Percentiles rank a stretch among this genome's conserved stretches.
phyloP scores from a whole-genome alignment of 73 alveolate species.

The Durusdinium trenchii region DNA sequence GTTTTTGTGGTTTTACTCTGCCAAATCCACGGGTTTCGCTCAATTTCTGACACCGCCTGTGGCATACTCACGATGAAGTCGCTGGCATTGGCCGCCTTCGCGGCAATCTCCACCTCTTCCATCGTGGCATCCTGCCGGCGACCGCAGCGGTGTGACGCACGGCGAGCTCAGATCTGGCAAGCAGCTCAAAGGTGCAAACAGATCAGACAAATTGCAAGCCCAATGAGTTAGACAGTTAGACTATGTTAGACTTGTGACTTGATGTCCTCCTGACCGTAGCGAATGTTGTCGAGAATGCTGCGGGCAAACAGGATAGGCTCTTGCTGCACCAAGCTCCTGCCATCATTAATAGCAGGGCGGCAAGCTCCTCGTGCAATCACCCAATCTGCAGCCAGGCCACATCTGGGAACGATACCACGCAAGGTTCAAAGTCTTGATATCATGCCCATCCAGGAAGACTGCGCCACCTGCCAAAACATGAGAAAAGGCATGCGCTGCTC shows the following conservation, averaged over 20 bases:
- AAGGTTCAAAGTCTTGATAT: slow-evolving; percentile 39
- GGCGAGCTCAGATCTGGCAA: not conserved
- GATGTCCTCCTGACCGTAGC: slow-evolving; percentile 93
- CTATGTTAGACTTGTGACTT: not conserved
- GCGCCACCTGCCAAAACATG: slow-evolving; percentile 15
- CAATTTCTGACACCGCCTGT: slow-evolving; percentile 14
- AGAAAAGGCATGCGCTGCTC: not conserved
- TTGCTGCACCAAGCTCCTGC: slow-evolving; percentile 97
- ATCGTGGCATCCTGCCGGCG: slow-evolving; percentile 74
- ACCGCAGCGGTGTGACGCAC: not conserved
- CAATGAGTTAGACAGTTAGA: not conserved
- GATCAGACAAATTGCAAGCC: not conserved
- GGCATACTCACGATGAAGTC: slow-evolving; percentile 83
- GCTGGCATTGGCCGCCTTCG: slow-evolving; percentile 86
- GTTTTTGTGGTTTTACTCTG: not conserved
- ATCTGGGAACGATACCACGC: slow-evolving; percentile 82
- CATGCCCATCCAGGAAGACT: slow-evolving; percentile 68
- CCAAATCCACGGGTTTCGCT: not conserved
- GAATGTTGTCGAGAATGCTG: slow-evolving; percentile 96
- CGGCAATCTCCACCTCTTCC: slow-evolving; percentile 94
- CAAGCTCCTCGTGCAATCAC: not conserved
- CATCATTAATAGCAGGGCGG: not conserved
- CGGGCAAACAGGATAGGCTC: slow-evolving; percentile 97
- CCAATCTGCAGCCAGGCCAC: not conserved
- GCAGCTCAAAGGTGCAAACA: not conserved